Evolutionary conservation across 176 grass and related monocot species (phyloP).

Genomic region (Tillandsia leiboldiana): DNA sequence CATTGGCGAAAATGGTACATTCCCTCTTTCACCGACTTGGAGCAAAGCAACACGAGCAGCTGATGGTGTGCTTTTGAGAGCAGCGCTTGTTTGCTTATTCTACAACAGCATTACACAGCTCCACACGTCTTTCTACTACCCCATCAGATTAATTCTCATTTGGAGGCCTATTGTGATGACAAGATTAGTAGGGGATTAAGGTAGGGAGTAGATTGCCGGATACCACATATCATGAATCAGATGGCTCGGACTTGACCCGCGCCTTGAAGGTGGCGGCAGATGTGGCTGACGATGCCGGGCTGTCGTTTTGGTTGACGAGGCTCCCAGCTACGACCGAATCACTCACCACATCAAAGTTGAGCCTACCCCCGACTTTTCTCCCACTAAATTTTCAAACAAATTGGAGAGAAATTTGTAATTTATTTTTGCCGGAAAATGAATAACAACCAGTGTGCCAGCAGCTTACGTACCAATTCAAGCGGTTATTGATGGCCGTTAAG

Average conservation of each 20-base stretch:
- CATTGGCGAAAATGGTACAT: too few relatives aligned
- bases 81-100: background rate
- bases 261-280: constrained; percentile 16
- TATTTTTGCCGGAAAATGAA: background rate
- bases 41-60: background rate
- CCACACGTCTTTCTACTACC: background rate
- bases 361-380: constrained; percentile 46
- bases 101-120: background rate
- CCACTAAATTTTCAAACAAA: constrained; percentile 27
- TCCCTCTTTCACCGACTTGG: background rate
- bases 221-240: constrained; percentile 27
- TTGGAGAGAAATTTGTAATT: background rate
- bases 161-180: background rate
- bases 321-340: constrained; percentile 68
- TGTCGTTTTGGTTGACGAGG: constrained; percentile 36
- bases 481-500: constrained; percentile 80
- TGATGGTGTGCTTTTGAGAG: background rate
- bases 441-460: background rate
- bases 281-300: constrained; percentile 6
- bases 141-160: too few relatives aligned
- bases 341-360: constrained; percentile 83
- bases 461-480: constrained; percentile 54
- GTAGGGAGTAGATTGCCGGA: background rate
- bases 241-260: constrained; percentile 48
- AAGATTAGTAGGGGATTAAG: background rate